phyloP scores from a whole-genome alignment of 2,329 filamentous ascomycete genomes.

The Colletotrichum sidae region DNA sequence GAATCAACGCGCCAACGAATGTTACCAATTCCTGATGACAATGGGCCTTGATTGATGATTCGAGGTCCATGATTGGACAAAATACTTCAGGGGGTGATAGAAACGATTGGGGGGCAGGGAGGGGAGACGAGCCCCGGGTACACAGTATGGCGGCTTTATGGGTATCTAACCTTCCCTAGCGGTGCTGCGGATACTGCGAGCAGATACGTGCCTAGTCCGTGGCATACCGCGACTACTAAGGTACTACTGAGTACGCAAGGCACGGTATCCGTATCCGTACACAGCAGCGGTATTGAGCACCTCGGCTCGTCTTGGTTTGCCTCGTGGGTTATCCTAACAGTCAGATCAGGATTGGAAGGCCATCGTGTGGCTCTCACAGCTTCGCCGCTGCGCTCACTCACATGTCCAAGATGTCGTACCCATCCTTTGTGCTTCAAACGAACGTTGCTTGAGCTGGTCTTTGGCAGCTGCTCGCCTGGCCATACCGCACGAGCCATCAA shows the following conservation, averaged over 20 bases:
- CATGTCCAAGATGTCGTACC: no score
- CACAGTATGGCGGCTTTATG: constrained; percentile 34
- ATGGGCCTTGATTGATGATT: constrained; percentile 5
- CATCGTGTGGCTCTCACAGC: constrained; percentile 6
- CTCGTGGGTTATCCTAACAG: constrained; percentile 12
- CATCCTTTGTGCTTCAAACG: no score
- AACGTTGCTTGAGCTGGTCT: no score
- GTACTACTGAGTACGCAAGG: no score
- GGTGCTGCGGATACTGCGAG: no score
- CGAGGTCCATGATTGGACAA: no score
- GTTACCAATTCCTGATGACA: constrained; percentile 28
- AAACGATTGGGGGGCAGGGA: constrained; percentile 31
- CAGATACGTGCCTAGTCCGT: not conserved
- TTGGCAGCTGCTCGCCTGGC: no score
- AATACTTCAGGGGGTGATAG: constrained; percentile 1
- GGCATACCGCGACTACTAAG: constrained; percentile 23
- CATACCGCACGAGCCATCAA: no score
- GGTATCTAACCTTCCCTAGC: not conserved
- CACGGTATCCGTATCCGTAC: no score
- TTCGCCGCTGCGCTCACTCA: not conserved
- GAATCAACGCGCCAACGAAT: constrained; percentile 29
- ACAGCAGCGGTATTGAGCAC: constrained; percentile 18
- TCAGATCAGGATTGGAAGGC: no score
- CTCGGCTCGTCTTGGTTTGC: constrained; percentile 30
- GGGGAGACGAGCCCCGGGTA: constrained; percentile 43